Base-by-base conservation (phyloP, 441 rosid genomes). In the Daphne laureola region DNA sequence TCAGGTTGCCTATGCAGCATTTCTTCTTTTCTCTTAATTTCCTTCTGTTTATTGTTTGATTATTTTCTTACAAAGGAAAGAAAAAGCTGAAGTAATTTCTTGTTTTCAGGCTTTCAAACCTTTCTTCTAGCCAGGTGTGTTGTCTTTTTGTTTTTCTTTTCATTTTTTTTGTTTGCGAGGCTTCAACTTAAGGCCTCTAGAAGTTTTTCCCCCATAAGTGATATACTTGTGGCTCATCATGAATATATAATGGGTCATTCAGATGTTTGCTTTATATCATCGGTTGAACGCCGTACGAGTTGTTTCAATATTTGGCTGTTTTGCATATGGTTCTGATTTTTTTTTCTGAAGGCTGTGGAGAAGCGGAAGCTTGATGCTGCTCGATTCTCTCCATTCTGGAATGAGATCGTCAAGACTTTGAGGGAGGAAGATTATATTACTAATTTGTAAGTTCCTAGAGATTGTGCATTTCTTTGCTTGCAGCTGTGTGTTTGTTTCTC, bases 341-440 rank as follows among this genome's bases (percentile, higher is more conserved):
- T 74, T 26, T 51, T 46, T 58, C 14, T 59, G 72, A 64, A 90
- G 95, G 78, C 51, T 69, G 65, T 68, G 71, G 81, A 75, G 72
- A 67, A 73, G 72, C 74, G 66, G 65, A 90, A 87, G 76, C 59
- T 77, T 55, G 87, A 86, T 74, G 99, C 99, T 69, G 79, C 90
- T 57, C 84, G 67, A 56, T 93, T 93, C 68, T 74, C 96, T 67
- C 97, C 97, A 54, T 90, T 83, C 73, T 93, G 97, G 99, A 93
- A 93, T 73, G 95, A 93, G 73, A 90, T 93, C 63, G 62, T 93
- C 15, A 84, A 73, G 74, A 82, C 74, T 69, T 78, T 93, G 17
- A 80, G 99, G 59, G 99, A 90, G 64, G 99, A 93, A 73, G 99
- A 93, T 75, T 90, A 90, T 67, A 62, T 93, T 62, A 77, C 89